Base-by-base conservation (phyloP, 2,329 filamentous ascomycete species). In the Dryadomyces quercivorus region DNA sequence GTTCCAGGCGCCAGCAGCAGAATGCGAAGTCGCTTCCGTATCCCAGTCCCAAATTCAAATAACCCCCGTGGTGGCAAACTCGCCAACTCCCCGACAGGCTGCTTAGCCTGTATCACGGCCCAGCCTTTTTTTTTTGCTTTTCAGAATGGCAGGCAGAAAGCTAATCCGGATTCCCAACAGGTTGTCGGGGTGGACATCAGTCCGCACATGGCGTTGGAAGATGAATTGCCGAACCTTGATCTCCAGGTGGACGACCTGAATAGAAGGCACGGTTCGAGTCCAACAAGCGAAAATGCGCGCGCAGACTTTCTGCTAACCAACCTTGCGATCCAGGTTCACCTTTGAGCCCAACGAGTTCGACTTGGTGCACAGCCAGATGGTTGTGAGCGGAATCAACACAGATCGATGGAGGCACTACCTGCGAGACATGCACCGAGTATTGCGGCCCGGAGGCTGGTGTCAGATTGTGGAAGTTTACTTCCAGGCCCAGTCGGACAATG, bases 381-480 rank as follows among this genome's bases (percentile, higher is more conserved):
- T 88, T 66, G 74, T 78, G 59, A 81, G 81, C 21, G 89, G 88
- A 0, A 86, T 95, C 62, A 76, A 91, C 63, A 71, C 74, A 55
- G 71, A 75, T 58, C 78, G 88, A 66, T 96, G 91, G 91, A 69
- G 72, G 54, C 75, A 76, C 36, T 95, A 94, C 67, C 68, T 95
- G 59, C 73, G 75, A 61, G 91, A 95, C 61, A 86, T 95, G 57
- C 78, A 81, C 59, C 76, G 80, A 21, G 76, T 89, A 10, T 71
- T 91, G 58, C 84, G 81, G 51, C 84, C 82, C 6, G 85, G 84
- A 2, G 90, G 91, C 1, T 95, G 89, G 88, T 78, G 86, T 56
- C 89, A 95, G 64, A 84, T 95, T 77, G 80, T 88, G n/a, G 91
- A 95, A 64, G 79, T 91, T 62, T 89, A 94, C 63, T 85, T 84